Evolutionary conservation across 441 rosid genomes (phyloP), one percentile per base, ranked within the genome.

Genomic region (Eugenia klotzschiana): DNA sequence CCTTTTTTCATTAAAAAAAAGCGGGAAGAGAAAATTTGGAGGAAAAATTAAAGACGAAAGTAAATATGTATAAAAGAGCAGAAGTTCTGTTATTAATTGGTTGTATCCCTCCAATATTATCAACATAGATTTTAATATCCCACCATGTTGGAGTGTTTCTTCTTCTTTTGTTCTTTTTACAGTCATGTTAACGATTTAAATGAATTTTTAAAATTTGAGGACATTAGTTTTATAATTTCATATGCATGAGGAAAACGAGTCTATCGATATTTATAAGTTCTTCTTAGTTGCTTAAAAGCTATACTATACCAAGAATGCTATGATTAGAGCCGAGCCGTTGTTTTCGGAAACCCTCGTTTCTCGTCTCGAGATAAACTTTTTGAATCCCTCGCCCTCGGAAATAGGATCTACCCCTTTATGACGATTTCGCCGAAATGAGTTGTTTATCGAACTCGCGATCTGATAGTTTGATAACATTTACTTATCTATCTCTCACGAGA

Each of bases 391-490:
- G 0, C 23, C 40, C 6, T 27, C 27, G 22, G 10, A 27, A 27
- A 58, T 27, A 4, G 27, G 11, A 27, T 27, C 6, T 58, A 58
- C 1, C n/a, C n/a, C n/a, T n/a, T n/a, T n/a, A n/a, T n/a, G n/a
- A n/a, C n/a, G n/a, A n/a, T 29, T 60, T 60, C 1, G 3, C 6
- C 6, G 0, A 60, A 60, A 18, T 1, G 23, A 60, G 73, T 29
- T 60, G 1, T 29, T 29, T 8, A 15, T 58, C 6, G 4, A 60
- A 16, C 29, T 16, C 1, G 16, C 3, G 0, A 29, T 29, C 3
- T 2, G 1, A 60, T 29, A 6, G 1, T 16, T n/a, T 37, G 3
- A 0, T 29, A 0, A 29, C 0, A 29, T 8, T 8, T 16, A 3
- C 16, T 60, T 9, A 43, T 29, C 40, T 8, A 2, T 8, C 1